Evolutionary conservation across 805 yeast genomes (phyloP), one percentile per base, ranked within the genome.

Genomic region (Pichia kluyveri): DNA sequence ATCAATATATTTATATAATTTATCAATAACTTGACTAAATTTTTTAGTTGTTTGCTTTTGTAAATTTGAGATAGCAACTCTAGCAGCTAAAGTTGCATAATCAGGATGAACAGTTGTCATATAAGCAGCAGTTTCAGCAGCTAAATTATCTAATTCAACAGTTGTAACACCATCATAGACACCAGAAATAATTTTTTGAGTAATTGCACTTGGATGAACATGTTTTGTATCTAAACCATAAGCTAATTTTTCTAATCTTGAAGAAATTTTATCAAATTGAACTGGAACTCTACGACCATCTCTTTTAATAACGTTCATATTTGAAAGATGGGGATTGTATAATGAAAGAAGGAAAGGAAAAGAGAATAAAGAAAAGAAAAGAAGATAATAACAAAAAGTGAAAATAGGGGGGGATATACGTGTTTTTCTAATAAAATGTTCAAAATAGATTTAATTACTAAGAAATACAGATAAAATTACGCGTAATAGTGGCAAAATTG

Each of bases 91-190:
- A 34, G 80, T 75, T 27, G 97, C 95, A 61, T 91, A 88, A 67
- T 90, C 96, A 26, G 96, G 96, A 66, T 91, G 97, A 50, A 81
- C 76, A 6, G 97, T 90, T 41, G 96, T 88, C 89, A 90, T 80
- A 56, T 87, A 86, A 28, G 98, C 98, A 44, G 93, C 84, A 17
- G 91, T 86, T 68, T 93, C 99, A 31, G 98, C 95, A 34, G 96
- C 90, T 42, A 65, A 51, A 17, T 57, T 55, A 5, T 60, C 39
- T 14, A 67, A 51, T 41, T 77, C 97, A 52, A 84, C 77, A 47
- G 98, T 93, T 60, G 91, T 89, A 46, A 93, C 99, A 60, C 98
- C 98, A 61, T 88, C 95, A 67, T 91, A 93, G 48, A 93, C 96
- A 65, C 99, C 99, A 14, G 93, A 79, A 54, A 89, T 90, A 58